phyloP scores from a whole-genome alignment of 352 stramenopile genomes.

The Phytophthora cajani region DNA sequence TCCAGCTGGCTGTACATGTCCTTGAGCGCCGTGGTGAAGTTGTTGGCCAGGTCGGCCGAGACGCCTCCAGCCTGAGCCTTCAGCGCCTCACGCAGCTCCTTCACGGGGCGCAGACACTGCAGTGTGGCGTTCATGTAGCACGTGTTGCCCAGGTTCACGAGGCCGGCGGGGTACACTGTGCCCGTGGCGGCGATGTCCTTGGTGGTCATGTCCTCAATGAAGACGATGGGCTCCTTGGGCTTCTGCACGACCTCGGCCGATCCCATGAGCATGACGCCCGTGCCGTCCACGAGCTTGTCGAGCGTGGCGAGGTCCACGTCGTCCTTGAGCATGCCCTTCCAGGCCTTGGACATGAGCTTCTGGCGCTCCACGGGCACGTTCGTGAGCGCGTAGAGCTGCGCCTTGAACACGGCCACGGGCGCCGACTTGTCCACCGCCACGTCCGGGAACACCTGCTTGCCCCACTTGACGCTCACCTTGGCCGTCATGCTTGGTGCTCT shows the following conservation, averaged over 20 bases:
- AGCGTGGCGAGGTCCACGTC: slow-evolving; percentile 69
- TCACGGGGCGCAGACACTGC: slow-evolving; percentile 92
- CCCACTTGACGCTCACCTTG: slow-evolving; percentile 86
- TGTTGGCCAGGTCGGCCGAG: slow-evolving; percentile 69
- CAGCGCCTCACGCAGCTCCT: slow-evolving; percentile 89
- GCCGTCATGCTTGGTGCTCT: slow-evolving; percentile 44
- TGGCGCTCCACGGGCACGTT: slow-evolving; percentile 84
- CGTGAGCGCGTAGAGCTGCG: slow-evolving; percentile 86
- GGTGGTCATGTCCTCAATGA: slow-evolving; percentile 88
- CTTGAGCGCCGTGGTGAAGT: slow-evolving; percentile 78
- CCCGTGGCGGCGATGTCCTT: slow-evolving; percentile 85
- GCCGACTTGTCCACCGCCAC: slow-evolving; percentile 73
- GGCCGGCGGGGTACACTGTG: slow-evolving; percentile 90
- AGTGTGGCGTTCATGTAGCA: slow-evolving; percentile 96
- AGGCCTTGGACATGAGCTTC: slow-evolving; percentile 91
- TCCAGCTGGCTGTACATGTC: slow-evolving; percentile 87
- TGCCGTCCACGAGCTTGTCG: slow-evolving; percentile 63
- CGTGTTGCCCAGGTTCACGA: slow-evolving; percentile 94
- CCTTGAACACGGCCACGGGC: slow-evolving; percentile 76
- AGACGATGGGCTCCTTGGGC: slow-evolving; percentile 80
- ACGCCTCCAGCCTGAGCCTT: slow-evolving; percentile 58
- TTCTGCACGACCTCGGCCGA: slow-evolving; percentile 92
- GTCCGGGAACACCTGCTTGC: slow-evolving; percentile 82
- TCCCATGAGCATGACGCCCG: slow-evolving; percentile 94
- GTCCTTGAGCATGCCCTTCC: slow-evolving; percentile 92